Evolutionary conservation across 169 alveolate genomes (phyloP).

Genomic region (Plasmodium chabaudi): DNA sequence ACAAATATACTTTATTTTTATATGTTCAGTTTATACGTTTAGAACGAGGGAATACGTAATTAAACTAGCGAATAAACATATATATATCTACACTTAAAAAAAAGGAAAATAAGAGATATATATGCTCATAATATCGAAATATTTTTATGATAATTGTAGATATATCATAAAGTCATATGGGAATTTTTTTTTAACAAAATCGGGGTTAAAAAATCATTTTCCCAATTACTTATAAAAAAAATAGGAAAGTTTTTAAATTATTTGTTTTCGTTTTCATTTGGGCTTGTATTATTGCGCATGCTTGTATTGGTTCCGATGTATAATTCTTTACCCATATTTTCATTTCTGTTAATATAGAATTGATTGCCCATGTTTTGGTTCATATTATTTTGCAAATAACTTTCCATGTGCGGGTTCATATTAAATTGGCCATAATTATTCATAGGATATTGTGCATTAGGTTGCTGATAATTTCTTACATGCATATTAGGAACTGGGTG

Average conservation of each 20-base stretch:
- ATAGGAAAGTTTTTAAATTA: background rate
- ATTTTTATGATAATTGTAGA: no score
- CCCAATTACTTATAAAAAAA: no score
- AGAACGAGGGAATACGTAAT: no score
- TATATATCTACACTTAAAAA: no score
- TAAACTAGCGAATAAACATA: no score
- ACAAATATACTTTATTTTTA: no score
- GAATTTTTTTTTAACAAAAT: no score
- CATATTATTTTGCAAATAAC: background rate
- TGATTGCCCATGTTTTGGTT: conserved; percentile 7
- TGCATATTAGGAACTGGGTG: background rate
- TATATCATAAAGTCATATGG: no score
- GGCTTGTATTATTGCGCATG: background rate
- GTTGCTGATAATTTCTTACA: background rate
- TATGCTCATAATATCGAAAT: no score
- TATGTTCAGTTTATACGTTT: no score
- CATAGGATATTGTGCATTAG: background rate
- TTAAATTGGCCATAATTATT: background rate
- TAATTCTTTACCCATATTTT: background rate
- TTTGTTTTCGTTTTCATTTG: background rate
- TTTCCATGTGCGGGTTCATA: conserved; percentile 12
- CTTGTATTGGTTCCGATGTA: background rate
- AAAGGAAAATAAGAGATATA: no score
- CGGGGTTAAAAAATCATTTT: no score
- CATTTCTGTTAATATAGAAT: background rate